These are phyloP conservation scores for Biscogniauxia sp. DNA, from an alignment of 2,329 filamentous ascomycete genomes.

Conservation along the genomic window DNA sequence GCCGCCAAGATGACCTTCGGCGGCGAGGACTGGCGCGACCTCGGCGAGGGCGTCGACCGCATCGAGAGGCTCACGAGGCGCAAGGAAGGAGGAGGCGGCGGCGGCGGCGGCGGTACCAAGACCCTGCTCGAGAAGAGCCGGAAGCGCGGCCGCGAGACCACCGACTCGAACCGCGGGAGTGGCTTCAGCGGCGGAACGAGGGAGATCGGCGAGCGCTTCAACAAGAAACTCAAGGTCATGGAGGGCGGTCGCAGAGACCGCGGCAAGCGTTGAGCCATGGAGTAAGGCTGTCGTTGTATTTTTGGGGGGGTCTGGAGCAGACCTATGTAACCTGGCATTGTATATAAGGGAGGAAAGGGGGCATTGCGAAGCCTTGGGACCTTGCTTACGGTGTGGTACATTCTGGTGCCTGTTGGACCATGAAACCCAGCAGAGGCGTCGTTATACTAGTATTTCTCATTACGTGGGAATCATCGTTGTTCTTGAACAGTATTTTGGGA, in stretches of 20 bases:
- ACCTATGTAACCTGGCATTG: too few relatives aligned
- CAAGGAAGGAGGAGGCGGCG: conserved; percentile 55
- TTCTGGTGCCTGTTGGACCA: too few relatives aligned
- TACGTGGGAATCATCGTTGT: too few relatives aligned
- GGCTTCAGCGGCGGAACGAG: conserved; percentile 43
- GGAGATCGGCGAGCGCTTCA: conserved; percentile 72
- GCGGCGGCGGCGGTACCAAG: conserved; percentile 40
- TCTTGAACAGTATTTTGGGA: too few relatives aligned
- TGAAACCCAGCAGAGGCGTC: too few relatives aligned
- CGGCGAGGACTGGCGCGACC: conserved; percentile 87
- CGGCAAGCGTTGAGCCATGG: conserved; percentile 28
- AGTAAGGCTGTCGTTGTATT: not conserved
- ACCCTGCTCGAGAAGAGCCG: conserved; percentile 78
- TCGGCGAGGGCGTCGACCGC: conserved; percentile 82
- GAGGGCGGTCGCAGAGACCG: conserved; percentile 39
- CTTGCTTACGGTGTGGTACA: too few relatives aligned
- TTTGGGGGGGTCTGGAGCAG: not conserved
- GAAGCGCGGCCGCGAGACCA: conserved; percentile 69
- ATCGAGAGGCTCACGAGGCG: conserved; percentile 79
- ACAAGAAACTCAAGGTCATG: conserved; percentile 62
- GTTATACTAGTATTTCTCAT: too few relatives aligned
- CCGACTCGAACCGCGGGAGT: conserved; percentile 67
- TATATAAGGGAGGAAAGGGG: too few relatives aligned
- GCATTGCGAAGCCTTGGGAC: too few relatives aligned
- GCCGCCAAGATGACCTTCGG: conserved; percentile 67